Base-by-base conservation (phyloP, 2,329 filamentous ascomycete genomes). In the Arthrobotrys sinensis region DNA sequence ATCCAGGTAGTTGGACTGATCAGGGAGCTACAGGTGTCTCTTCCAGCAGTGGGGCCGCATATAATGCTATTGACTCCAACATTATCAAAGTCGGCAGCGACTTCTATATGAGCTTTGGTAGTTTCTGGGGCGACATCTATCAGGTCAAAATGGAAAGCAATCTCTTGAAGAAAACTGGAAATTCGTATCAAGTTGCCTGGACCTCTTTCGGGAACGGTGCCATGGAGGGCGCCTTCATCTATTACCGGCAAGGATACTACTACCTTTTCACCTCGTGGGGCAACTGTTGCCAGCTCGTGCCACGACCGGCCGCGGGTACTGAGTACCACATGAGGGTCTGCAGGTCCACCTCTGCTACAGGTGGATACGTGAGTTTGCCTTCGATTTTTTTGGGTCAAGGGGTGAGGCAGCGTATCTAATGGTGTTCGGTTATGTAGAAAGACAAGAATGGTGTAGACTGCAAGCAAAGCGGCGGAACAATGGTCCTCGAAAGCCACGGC, bases 251-350 rank as follows among this genome's bases (percentile, higher is more conserved):
- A 11, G 84, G 84, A 19, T 90, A 88, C 81, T 91, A 90, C 82
- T 92, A 91, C 81, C 85, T 92, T 10, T 91, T 92, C 83, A 90
- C 87, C 82, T 89, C 87, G 6, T 85, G 85, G 0, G 91, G 90
- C 0, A 85, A 85, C 34, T 92, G 90, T 85, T 92, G 91, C 80
- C 85, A 85, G n/a, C 90, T 88, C 79, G 87, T 90, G 80, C 83
- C 82, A 0, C 84, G 80, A 69, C 89, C 90, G 0, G 86, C 88
- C 0, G 60, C 85, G 0, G 90, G 90, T 3, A 84, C 85, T n/a
- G 90, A 91, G 83, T 92, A 92, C 83, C 88, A 88, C 82, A 90
- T 92, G 82, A 88, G 87, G 81, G 89, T 91, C 28, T 92, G 90
- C 84, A 85, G 89, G n/a, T 89, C 87, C 3, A 85, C 83, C 0